Evolutionary conservation across 2,329 filamentous ascomycete genomes (phyloP).

Genomic region (Capronia epimyces): DNA sequence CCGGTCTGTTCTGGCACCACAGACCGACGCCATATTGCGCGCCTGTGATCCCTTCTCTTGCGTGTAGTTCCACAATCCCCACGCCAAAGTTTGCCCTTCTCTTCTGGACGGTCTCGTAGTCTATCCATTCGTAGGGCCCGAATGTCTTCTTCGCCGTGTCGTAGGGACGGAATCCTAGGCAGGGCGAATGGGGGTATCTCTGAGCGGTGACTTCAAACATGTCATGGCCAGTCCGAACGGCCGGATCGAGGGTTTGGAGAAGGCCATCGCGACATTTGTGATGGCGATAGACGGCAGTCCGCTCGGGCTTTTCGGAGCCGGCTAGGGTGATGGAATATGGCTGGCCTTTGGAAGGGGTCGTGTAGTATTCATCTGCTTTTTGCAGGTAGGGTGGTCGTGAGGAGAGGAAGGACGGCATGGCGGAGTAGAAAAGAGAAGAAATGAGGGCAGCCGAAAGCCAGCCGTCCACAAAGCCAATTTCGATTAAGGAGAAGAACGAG

Average conservation of each 20-base stretch:
- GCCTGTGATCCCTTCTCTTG: conserved; percentile 61
- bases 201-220: conserved; percentile 62
- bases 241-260: conserved; percentile 65
- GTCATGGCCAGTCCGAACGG: conserved; percentile 68
- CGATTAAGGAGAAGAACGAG: not conserved
- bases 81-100: conserved; percentile 79
- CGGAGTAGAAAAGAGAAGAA: conserved; percentile 1
- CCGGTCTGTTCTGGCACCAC: conserved; percentile 81
- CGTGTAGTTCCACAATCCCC: conserved; percentile 76
- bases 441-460: not conserved
- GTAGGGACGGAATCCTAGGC: conserved; percentile 76
- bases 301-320: conserved; percentile 65
- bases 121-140: conserved; percentile 75
- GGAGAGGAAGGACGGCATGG: conserved; percentile 36
- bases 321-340: conserved; percentile 75
- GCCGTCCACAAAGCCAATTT: not conserved
- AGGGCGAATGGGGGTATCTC: conserved; percentile 45
- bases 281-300: conserved; percentile 74
- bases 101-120: conserved; percentile 71
- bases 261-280: conserved; percentile 70
- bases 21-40: conserved; percentile 69
- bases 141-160: conserved; percentile 67
- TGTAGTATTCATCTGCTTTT: conserved; percentile 48
- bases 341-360: conserved; percentile 64
- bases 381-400: conserved; percentile 36